Conservation (phyloP, 371 early-diverging fungal genomes). For the Mycotypha africana region DNA sequence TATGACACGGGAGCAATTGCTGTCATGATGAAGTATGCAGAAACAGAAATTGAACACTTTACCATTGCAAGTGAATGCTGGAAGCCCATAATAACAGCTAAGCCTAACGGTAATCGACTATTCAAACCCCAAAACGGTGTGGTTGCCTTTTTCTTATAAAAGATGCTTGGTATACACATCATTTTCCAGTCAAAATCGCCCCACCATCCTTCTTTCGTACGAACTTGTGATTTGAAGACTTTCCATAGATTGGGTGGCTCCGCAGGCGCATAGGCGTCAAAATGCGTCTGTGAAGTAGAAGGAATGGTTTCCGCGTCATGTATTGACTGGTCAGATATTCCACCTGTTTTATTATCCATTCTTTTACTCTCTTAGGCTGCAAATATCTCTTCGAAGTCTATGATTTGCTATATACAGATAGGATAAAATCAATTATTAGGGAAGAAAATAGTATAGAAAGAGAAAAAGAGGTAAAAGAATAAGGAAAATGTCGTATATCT, state of each 20-base stretch:
- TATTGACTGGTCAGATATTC: conserved; percentile 2
- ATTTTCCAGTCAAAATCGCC: conserved; percentile 52
- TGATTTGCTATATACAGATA: too few species aligned
- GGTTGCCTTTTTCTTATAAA: conserved; percentile 23
- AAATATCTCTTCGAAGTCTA: too few species aligned
- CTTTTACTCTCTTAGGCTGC: too few species aligned
- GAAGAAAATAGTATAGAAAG: too few species aligned
- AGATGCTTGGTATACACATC: conserved; percentile 48
- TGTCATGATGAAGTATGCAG: too few species aligned
- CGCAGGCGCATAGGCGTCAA: conserved; percentile 32
- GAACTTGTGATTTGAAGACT: conserved; percentile 32
- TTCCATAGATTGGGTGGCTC: conserved; percentile 23
- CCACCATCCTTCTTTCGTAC: conserved; percentile 56
- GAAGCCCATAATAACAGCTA: conserved; percentile 57
- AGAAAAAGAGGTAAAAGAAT: neutral
- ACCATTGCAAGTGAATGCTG: conserved; percentile 52
- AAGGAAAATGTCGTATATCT: too few species aligned
- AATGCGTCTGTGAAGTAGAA: conserved; percentile 17
- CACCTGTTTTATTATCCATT: conserved; percentile 16
- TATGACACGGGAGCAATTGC: too few species aligned
- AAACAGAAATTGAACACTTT: too few species aligned
- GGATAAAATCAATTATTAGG: too few species aligned
- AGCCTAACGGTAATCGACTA: conserved; percentile 44
- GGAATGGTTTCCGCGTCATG: conserved; percentile 18
- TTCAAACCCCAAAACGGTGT: conserved; percentile 61